These are phyloP conservation scores for rapeseed (Brassica napus) DNA, from an alignment of 345 rosid genomes.

Conservation along the genomic window DNA sequence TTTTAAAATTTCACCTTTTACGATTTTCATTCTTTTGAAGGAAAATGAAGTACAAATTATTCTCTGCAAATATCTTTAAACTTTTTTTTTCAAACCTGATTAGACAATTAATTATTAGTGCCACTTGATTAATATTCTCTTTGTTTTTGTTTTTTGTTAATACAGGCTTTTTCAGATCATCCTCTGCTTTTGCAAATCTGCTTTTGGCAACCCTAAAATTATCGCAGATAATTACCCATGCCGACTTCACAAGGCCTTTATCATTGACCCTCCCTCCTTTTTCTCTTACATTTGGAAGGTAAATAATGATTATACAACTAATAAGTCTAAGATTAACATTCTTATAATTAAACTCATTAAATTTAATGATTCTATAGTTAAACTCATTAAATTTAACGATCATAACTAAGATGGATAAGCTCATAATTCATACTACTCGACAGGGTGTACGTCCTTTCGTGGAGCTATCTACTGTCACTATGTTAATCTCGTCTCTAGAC, in stretches of 20 bases:
- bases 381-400: not conserved
- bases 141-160: conserved; percentile 4
- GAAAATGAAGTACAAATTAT: conserved; percentile 16
- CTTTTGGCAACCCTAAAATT: conserved; percentile 71
- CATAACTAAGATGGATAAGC: not conserved
- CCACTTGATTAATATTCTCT: conserved; percentile 31
- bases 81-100: conserved; percentile 4
- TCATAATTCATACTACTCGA: not conserved
- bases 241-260: conserved; percentile 75
- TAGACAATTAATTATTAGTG: conserved; percentile 29
- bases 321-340: too few relatives aligned
- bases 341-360: not conserved
- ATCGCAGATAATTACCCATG: conserved; percentile 81
- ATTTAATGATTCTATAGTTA: not conserved
- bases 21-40: conserved; percentile 19
- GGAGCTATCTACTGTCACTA: conserved; percentile 70
- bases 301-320: not conserved
- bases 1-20: not conserved
- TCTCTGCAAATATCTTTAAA: conserved; percentile 29
- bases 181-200: conserved; percentile 79
- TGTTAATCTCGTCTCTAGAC: conserved; percentile 68
- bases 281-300: conserved; percentile 97
- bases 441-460: conserved; percentile 94
- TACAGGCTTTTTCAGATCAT: conserved; percentile 96
- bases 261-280: conserved; percentile 94